Evolutionary conservation across 2,329 filamentous ascomycete species (phyloP), one percentile per base, ranked within the genome.

Genomic region (Ophiosphaerella korrae): DNA sequence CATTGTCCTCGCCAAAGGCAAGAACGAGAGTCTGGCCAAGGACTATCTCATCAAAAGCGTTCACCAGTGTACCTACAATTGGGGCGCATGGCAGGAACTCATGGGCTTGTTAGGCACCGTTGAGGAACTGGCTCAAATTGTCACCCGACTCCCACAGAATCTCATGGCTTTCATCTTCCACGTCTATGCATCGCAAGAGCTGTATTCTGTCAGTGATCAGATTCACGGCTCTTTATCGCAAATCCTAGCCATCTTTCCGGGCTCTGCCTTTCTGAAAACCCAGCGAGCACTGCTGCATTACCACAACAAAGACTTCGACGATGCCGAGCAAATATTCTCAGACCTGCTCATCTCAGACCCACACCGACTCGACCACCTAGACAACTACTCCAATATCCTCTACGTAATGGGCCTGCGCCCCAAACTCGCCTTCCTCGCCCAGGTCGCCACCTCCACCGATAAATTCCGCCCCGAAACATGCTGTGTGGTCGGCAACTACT

Each of bases 391-490:
- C 32, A 99, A 99, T 67, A 96, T 97, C 16, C 84, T 99, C 12
- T 97, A 97, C 70, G 93, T 99, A 26, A 88, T 97, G 79, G 88
- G 89, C 37, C 81, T 89, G 54, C 84, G 92, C 8, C 91, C 94
- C 0, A 96, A 96, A 68, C 81, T 99, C 18, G 92, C 93, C 0
- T 97, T 96, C 63, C 76, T 99, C 18, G 94, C 94, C 0, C 92
- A 97, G 66, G 80, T 97, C 9, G 95, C 94, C 63, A 92, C 90
- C 1, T 88, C 87, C 41, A 90, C 94, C 6, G 94, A 99, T 79
- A 96, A 93, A 66, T 99, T 99, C 75, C 88, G 94, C 0, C 93
- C 94, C 0, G 94, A 99, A 74, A 96, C 94, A 0, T 97, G 94
- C 68, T 95, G 95, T 46, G 93, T 97, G 0, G 88, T 97, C 21